Evolutionary conservation across 768 basidiomycete genomes (phyloP).

Genomic region (Amanita fuliginea): DNA sequence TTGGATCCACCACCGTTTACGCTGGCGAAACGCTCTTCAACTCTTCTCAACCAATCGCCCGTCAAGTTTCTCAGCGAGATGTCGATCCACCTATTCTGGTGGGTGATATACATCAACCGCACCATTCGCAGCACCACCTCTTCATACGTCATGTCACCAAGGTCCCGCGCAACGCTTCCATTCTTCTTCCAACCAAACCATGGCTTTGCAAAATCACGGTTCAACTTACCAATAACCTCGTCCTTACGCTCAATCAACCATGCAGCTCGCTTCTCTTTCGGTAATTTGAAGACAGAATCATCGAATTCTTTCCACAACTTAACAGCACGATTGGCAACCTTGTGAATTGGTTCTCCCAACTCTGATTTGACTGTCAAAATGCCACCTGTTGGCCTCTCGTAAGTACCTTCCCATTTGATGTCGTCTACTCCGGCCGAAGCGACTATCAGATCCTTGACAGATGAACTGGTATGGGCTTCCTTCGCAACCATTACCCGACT

Average conservation of each 20-base stretch:
- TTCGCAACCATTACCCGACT: constrained; percentile 98
- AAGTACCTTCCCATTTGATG: constrained; percentile 88
- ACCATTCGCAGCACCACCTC: constrained; percentile 89
- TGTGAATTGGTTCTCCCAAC: constrained; percentile 98
- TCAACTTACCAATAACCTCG: constrained; percentile 85
- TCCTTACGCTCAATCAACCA: constrained; percentile 85
- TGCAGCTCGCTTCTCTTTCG: constrained; percentile 86
- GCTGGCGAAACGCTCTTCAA: constrained; percentile 92
- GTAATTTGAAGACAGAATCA: constrained; percentile 87
- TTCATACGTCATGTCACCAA: constrained; percentile 98
- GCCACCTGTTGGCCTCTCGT: constrained; percentile 88
- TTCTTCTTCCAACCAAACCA: constrained; percentile 99
- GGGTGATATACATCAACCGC: constrained; percentile 86
- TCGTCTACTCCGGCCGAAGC: constrained; percentile 90
- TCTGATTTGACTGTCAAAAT: constrained; percentile 96
- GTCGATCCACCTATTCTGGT: constrained; percentile 92
- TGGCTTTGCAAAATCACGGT: constrained; percentile 91
- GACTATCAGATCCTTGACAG: constrained; percentile 95
- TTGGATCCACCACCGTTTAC: constrained; percentile 69
- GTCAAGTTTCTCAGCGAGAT: constrained; percentile 83
- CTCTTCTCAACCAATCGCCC: constrained; percentile 93
- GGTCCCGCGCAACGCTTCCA: constrained; percentile 69
- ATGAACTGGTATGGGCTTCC: constrained; percentile 90
- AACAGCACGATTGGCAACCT: constrained; percentile 94
- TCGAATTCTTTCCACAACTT: constrained; percentile 99